Base-by-base conservation (phyloP, 2,329 filamentous ascomycete genomes). In the Trichoderma sp. region DNA sequence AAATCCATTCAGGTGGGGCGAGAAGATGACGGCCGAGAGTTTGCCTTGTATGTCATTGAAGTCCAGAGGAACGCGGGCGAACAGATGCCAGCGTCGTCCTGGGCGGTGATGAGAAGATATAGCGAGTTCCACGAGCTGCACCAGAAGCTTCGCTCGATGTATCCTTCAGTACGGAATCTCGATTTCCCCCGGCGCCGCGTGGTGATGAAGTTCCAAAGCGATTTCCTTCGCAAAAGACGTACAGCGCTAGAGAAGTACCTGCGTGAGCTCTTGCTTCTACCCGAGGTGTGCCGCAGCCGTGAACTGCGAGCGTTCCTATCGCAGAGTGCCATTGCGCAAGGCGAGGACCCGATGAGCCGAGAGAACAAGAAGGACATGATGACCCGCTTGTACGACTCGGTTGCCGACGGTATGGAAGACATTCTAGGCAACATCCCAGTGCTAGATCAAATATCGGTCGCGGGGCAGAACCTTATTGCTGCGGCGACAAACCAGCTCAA, bases 41-140 rank as follows among this genome's bases (percentile, higher is more conserved):
- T 92, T 79, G 96, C 95, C 9, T 86, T 98, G 73, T 99, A 98
- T 80, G 91, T 97, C 36, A 89, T 99, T 71, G 95, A 99, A 81
- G 95, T 99, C 3, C 91, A 92, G 76, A 88, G 95, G 72, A 92
- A 95, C 77, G 94, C 95, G 2, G 95, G 95, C 17, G 95, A 98
- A 78, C 93, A 97, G 80, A 97, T 98, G 92, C 93, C 95, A 4
- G 94, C 95, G n/a, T 95, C 95, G 0, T 93, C 93, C 3, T 99
- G 96, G 96, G 90, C 92, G 15, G 90, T 99, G 57, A 93, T 93
- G n/a, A 89, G 95, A 71, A 89, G 96, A 75, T 99, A 99, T 79
- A 97, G 94, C 82, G 95, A 98, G 81, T 99, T 99, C 77, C 94
- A 97, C 77, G 95, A 98, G 74, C 88, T 99, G 20, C 94, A 99